Evolutionary conservation across 495 filamentous ascomycete genomes (phyloP).

Genomic region (Penicillium chermesinum): DNA sequence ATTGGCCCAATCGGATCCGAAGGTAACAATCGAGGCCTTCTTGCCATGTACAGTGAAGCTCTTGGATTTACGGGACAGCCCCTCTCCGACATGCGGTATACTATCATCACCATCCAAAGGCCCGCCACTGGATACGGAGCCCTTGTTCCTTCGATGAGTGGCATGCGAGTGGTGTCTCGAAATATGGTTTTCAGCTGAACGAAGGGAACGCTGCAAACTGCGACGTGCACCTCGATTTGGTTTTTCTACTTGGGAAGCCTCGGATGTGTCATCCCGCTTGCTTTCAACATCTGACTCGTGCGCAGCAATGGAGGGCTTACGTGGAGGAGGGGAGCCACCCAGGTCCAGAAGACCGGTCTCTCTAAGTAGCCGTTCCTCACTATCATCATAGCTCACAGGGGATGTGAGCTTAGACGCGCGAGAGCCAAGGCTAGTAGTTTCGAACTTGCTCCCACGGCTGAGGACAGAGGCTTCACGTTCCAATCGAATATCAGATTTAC

Average conservation of each 20-base stretch:
- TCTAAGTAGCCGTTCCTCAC: conserved; percentile 46
- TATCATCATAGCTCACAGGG: conserved; percentile 37
- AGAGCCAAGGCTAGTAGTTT: conserved; percentile 35
- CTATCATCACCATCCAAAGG: conserved; percentile 54
- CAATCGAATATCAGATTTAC: conserved; percentile 7
- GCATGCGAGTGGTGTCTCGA: conserved; percentile 61
- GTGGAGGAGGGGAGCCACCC: conserved; percentile 32
- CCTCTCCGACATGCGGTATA: conserved; percentile 48
- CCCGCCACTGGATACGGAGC: conserved; percentile 56
- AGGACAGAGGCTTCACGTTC: conserved; percentile 39
- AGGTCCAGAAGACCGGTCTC: conserved; percentile 44
- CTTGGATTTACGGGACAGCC: conserved; percentile 68
- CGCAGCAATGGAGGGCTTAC: conserved; percentile 31
- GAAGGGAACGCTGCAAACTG: conserved; percentile 89
- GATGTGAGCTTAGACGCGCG: conserved; percentile 36
- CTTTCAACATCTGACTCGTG: conserved; percentile 35
- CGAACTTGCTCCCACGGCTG: conserved; percentile 34
- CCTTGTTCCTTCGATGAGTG: conserved; percentile 62
- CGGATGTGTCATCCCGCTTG: conserved; percentile 31
- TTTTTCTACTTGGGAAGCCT: conserved; percentile 27
- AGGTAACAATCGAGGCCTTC: conserved; percentile 93
- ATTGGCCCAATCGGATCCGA: conserved; percentile 83
- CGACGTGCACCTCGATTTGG: conserved; percentile 64
- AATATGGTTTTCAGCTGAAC: conserved; percentile 66
- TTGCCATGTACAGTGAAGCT: conserved; percentile 97